Percentiles rank a stretch among this genome's conserved stretches.
These are phyloP conservation scores for Monosporascus cannonballus DNA, from an alignment of 2,329 filamentous ascomycete genomes.

Conservation along the genomic window DNA sequence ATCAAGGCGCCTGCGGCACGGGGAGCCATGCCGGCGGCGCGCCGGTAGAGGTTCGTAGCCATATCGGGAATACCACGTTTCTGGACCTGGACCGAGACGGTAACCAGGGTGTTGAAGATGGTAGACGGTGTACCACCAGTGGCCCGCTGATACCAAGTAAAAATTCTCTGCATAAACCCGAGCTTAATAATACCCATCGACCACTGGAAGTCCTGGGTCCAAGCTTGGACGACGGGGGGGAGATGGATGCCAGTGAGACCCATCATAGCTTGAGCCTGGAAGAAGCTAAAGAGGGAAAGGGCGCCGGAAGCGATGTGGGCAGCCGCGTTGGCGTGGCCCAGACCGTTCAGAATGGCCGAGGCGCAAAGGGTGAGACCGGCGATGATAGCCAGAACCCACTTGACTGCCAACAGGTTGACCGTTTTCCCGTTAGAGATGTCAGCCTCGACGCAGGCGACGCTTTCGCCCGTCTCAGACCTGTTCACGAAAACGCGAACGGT, in stretches of 20 bases:
- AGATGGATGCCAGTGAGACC: constrained; percentile 70
- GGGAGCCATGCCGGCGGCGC: constrained; percentile 22
- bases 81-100: constrained; percentile 68
- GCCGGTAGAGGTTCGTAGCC: constrained; percentile 22
- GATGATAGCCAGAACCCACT: constrained; percentile 74
- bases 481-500: constrained; percentile 70
- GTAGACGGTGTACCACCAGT: constrained; percentile 75
- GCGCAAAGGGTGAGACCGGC: constrained; percentile 69
- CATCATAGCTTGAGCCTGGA: constrained; percentile 80
- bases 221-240: constrained; percentile 74
- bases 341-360: constrained; percentile 73
- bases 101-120: constrained; percentile 62
- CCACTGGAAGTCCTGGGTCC: constrained; percentile 92
- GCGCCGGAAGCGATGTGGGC: constrained; percentile 82
- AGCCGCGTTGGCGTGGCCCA: constrained; percentile 81
- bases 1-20: constrained; percentile 28
- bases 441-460: constrained; percentile 74
- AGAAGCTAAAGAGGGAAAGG: constrained; percentile 77
- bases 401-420: constrained; percentile 72
- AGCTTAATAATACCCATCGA: constrained; percentile 83
- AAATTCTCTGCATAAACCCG: constrained; percentile 69
- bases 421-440: constrained; percentile 78
- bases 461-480: constrained; percentile 47
- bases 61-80: constrained; percentile 36
- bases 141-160: constrained; percentile 83